Percentiles rank a stretch among this genome's conserved stretches.
These are phyloP conservation scores for Fusarium napiforme DNA, from an alignment of 2,329 filamentous ascomycete genomes.

Conservation along the genomic window DNA sequence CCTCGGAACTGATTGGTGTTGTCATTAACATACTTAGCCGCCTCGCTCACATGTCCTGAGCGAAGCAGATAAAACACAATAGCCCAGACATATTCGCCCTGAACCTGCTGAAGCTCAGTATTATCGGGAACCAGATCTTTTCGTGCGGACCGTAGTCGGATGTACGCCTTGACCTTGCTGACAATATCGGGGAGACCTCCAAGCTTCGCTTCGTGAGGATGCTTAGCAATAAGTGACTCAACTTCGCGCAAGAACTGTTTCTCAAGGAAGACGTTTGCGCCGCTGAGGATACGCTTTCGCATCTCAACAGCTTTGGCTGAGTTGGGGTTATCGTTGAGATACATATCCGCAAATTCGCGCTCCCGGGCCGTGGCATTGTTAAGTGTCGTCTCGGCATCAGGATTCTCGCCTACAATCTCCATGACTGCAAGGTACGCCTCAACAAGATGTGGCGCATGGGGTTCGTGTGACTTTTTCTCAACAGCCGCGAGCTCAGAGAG, in stretches of 20 bases:
- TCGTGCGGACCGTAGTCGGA: conserved; percentile 80
- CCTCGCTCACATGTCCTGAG: conserved; percentile 84
- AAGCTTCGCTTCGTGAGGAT: conserved; percentile 87
- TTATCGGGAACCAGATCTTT: conserved; percentile 88
- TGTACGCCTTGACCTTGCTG: conserved; percentile 92
- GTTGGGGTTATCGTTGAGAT: conserved; percentile 78
- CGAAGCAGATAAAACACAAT: conserved; percentile 92
- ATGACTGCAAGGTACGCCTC: conserved; percentile 87
- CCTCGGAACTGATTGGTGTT: conserved; percentile 85
- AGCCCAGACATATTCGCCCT: conserved; percentile 90
- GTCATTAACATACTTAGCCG: conserved; percentile 84
- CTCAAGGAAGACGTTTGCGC: conserved; percentile 84
- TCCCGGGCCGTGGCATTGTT: conserved; percentile 76
- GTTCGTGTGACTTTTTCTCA: conserved; percentile 75
- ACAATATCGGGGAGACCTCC: conserved; percentile 88
- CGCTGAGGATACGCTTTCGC: conserved; percentile 81
- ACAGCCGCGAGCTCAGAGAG: conserved; percentile 80
- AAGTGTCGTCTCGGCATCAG: conserved; percentile 66
- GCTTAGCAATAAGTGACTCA: conserved; percentile 80
- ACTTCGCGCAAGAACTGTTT: conserved; percentile 82
- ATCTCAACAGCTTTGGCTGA: conserved; percentile 73
- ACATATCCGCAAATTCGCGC: conserved; percentile 79
- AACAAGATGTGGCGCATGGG: conserved; percentile 78
- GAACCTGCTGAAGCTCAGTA: conserved; percentile 80
- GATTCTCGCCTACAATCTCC: conserved; percentile 79